phyloP scores from a whole-genome alignment of 345 rosid genomes.

The Populus tremula region DNA sequence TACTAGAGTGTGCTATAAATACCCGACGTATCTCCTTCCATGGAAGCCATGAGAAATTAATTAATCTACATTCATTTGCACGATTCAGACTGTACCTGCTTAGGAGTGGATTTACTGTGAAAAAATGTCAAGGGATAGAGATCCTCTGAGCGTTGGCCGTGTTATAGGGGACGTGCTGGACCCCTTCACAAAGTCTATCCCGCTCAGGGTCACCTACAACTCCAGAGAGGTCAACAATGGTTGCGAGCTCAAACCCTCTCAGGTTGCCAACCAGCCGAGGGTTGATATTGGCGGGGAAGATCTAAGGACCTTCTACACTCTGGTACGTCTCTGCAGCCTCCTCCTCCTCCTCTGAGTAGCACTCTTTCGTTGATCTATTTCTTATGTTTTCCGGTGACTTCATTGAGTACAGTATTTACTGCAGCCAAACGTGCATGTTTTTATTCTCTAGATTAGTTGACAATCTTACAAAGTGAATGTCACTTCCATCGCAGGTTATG shows the following conservation, averaged over 20 bases:
- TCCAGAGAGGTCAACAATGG: constrained; percentile 48
- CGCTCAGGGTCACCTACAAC: constrained; percentile 37
- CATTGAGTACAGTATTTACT: background rate
- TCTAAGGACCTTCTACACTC: constrained; percentile 61
- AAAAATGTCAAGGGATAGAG: constrained; percentile 52
- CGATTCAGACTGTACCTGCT: background rate
- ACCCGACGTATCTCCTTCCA: background rate
- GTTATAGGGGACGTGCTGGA: constrained; percentile 70
- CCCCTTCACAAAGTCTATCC: constrained; percentile 45
- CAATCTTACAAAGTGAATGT: background rate
- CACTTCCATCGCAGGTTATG: constrained; percentile 43
- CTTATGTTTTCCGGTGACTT: background rate
- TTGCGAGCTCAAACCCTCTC: constrained; percentile 59
- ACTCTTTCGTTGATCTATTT: background rate
- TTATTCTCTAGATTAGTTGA: background rate
- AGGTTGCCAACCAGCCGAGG: constrained; percentile 48
- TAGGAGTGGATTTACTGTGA: background rate
- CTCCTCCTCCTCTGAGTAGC: background rate
- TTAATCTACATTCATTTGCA: background rate
- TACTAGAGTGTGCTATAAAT: background rate
- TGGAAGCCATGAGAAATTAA: background rate
- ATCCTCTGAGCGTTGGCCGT: constrained; percentile 60
- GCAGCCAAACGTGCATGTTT: background rate
- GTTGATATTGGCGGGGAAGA: constrained; percentile 64
- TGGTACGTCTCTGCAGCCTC: constrained; percentile 30